These are phyloP conservation scores for Kwoniella newhampshirensis DNA, from an alignment of 768 basidiomycete genomes.

Conservation along the genomic window DNA sequence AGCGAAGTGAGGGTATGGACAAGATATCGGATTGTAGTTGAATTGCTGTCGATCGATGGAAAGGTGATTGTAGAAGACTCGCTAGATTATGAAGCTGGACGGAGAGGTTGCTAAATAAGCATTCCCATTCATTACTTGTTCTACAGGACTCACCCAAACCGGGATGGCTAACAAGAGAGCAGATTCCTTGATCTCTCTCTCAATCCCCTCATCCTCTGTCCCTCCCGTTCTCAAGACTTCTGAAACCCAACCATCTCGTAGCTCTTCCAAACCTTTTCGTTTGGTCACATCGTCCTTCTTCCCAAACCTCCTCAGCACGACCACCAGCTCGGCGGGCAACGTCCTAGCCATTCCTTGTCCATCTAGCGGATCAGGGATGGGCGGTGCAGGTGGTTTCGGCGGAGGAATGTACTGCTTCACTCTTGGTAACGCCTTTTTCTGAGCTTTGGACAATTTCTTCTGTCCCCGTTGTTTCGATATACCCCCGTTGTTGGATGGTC, in stretches of 20 bases:
- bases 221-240: slow-evolving; percentile 55
- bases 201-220: slow-evolving; percentile 55
- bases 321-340: slow-evolving; percentile 76
- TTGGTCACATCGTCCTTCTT: slow-evolving; percentile 91
- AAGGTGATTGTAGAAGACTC: slow-evolving; percentile 73
- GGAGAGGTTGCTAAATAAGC: not conserved
- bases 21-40: slow-evolving; percentile 68
- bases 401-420: slow-evolving; percentile 87
- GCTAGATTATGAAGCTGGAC: slow-evolving; percentile 63
- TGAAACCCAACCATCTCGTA: slow-evolving; percentile 68
- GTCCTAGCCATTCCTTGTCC: slow-evolving; percentile 71
- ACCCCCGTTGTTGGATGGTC: slow-evolving; percentile 52
- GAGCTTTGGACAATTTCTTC: slow-evolving; percentile 60
- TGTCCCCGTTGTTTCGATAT: slow-evolving; percentile 56
- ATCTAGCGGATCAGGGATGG: slow-evolving; percentile 77
- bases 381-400: slow-evolving; percentile 58
- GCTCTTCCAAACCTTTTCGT: slow-evolving; percentile 77
- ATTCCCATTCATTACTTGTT: not conserved
- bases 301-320: slow-evolving; percentile 73
- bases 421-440: slow-evolving; percentile 63
- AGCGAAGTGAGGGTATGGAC: slow-evolving; percentile 58
- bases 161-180: slow-evolving; percentile 59
- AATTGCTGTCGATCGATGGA: slow-evolving; percentile 67
- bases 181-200: slow-evolving; percentile 60
- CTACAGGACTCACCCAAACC: slow-evolving; percentile 73